Evolutionary conservation across 192 early-diverging fungal genomes (phyloP).

Genomic region (Coemansia sp.): DNA sequence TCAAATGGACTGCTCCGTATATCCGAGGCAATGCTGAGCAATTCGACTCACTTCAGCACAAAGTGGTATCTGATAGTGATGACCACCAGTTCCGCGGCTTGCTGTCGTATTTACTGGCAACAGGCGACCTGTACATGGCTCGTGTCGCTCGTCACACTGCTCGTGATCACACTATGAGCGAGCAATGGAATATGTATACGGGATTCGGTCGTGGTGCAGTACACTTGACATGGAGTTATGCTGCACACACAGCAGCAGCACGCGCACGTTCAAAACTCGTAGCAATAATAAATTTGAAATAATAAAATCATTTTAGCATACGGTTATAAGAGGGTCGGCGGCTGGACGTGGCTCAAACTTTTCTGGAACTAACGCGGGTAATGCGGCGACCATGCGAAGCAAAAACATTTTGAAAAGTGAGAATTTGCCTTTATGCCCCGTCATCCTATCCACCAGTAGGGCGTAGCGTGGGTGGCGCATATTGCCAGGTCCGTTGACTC

Average conservation of each 20-base stretch:
- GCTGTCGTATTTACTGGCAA: constrained; percentile 38
- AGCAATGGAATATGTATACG: constrained; percentile 62
- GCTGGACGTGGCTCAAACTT: constrained; percentile 11
- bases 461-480: constrained; percentile 28
- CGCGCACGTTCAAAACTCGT: constrained; percentile 17
- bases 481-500: constrained; percentile 10
- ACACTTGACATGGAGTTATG: constrained; percentile 77
- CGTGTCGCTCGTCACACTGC: constrained; percentile 59
- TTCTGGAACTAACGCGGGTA: constrained; percentile 22
- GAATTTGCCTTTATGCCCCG: constrained; percentile 50
- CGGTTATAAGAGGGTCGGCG: constrained; percentile 9
- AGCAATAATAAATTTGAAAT: neutral
- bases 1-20: constrained; percentile 25
- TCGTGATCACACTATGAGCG: constrained; percentile 58
- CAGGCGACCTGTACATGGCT: constrained; percentile 62
- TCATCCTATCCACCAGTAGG: constrained; percentile 39
- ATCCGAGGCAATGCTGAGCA: neutral
- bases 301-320: neutral
- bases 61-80: neutral
- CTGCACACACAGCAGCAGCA: constrained; percentile 45
- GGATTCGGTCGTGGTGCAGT: constrained; percentile 65
- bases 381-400: constrained; percentile 29
- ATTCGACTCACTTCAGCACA: neutral
- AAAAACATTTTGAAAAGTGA: constrained; percentile 36
- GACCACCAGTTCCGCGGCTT: constrained; percentile 43